Conservation (phyloP, 495 filamentous ascomycete species). For the Umbilicaria muhlenbergii region DNA sequence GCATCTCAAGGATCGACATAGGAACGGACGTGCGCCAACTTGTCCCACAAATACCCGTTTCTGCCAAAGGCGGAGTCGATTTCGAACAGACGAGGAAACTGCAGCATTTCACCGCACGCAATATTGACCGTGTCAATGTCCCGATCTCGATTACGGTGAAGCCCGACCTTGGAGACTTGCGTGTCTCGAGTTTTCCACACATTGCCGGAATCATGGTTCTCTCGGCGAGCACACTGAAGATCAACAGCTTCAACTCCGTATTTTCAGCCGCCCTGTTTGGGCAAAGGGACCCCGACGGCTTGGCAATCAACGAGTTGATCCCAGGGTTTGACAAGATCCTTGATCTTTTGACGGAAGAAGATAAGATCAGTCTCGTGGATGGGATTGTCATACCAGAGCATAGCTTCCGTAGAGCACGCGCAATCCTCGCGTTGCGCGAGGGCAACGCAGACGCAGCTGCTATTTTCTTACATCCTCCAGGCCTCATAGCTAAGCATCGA, state of each 20-base stretch:
- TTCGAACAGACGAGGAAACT: slow-evolving; percentile 49
- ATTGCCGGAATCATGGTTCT: slow-evolving; percentile 94
- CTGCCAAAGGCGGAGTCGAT: slow-evolving; percentile 47
- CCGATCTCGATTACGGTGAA: slow-evolving; percentile 63
- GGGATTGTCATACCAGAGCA: slow-evolving; percentile 97
- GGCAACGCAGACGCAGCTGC: slow-evolving; percentile 55
- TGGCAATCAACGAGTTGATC: slow-evolving; percentile 62
- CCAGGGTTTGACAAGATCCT: slow-evolving; percentile 78
- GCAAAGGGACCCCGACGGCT: slow-evolving; percentile 63
- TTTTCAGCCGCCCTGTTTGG: slow-evolving; percentile 89
- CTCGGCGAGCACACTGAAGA: slow-evolving; percentile 53
- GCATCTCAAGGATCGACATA: slow-evolving; percentile 42
- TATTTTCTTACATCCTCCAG: slow-evolving; percentile 63
- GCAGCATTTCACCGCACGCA: slow-evolving; percentile 70
- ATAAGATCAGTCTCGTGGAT: slow-evolving; percentile 65
- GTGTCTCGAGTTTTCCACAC: slow-evolving; percentile 86
- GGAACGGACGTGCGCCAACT: slow-evolving; percentile 61
- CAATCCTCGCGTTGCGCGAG: slow-evolving; percentile 65
- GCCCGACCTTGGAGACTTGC: slow-evolving; percentile 46
- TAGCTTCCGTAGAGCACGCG: slow-evolving; percentile 79
- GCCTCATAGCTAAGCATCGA: slow-evolving; percentile 70
- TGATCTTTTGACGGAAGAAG: slow-evolving; percentile 67
- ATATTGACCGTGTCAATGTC: slow-evolving; percentile 55
- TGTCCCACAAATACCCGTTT: slow-evolving; percentile 63
- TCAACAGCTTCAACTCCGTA: slow-evolving; percentile 86